Conservation (phyloP, 2,329 filamentous ascomycete species). For the Aureobasidium sp. region DNA sequence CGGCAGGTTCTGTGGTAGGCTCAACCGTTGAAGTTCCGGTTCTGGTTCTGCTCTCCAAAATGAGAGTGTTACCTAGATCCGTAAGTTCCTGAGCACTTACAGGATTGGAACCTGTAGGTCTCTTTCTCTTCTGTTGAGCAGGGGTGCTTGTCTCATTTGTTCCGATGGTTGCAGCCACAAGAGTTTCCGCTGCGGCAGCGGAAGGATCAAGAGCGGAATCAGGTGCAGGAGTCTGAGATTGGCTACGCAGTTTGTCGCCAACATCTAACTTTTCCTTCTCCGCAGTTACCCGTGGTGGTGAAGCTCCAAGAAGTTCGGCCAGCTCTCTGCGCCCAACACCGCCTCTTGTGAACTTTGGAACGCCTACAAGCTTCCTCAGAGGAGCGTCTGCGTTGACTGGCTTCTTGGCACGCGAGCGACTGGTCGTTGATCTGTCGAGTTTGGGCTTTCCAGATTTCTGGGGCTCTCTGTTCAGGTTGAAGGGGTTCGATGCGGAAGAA, state of each 20-base stretch:
- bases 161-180: no score
- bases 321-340: not conserved
- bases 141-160: not conserved
- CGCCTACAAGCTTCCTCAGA: not conserved
- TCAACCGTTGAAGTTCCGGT: not conserved
- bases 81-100: not conserved
- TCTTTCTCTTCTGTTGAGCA: not conserved
- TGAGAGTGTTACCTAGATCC: not conserved
- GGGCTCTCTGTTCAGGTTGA: not conserved
- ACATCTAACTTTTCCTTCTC: not conserved
- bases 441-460: not conserved
- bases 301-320: not conserved
- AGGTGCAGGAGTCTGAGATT: not conserved
- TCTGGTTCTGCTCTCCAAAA: not conserved
- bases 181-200: not conserved
- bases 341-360: not conserved
- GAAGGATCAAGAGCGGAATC: not conserved
- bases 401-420: not conserved
- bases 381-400: not conserved
- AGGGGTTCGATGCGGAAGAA: not conserved
- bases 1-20: not conserved
- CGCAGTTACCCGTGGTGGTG: not conserved
- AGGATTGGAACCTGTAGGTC: not conserved
- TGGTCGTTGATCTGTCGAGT: not conserved
- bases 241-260: not conserved